A percentile compares a stretch with the other conserved stretches of the same genome.
Evolutionary conservation across 495 filamentous ascomycete species (phyloP).

Genomic region (Penicillium pulvis): DNA sequence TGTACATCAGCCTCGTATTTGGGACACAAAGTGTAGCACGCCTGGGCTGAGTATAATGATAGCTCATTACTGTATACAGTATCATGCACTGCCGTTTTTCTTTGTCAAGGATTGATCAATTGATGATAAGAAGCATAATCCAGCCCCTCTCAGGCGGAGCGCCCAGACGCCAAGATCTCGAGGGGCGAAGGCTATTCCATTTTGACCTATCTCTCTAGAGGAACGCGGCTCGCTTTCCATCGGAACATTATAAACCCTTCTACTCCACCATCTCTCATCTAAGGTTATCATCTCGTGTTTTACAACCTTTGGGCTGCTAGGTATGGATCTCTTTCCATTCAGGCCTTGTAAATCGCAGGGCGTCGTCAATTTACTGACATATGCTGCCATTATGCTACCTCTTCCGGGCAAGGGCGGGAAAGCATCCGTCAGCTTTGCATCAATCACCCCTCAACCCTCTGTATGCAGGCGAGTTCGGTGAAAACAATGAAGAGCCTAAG

Average conservation of each 20-base stretch:
- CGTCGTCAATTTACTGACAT: not conserved
- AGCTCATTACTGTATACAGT: constrained; percentile 5
- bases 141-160: constrained; percentile 7
- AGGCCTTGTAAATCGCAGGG: not conserved
- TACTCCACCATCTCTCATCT: not conserved
- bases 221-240: constrained; percentile 13
- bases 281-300: not conserved
- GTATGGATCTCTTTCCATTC: not conserved
- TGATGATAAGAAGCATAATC: constrained; percentile 10
- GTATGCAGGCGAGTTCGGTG: not conserved
- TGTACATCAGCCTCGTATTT: not conserved
- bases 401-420: not conserved
- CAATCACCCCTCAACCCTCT: too few relatives aligned
- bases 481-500: not conserved
- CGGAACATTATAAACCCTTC: not conserved
- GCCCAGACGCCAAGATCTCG: constrained; percentile 20
- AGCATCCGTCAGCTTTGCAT: not conserved
- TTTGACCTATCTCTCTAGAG: constrained; percentile 4
- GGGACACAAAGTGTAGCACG: not conserved
- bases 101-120: constrained; percentile 8
- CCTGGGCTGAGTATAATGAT: not conserved
- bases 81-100: not conserved
- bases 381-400: not conserved
- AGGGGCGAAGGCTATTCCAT: constrained; percentile 10
- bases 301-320: not conserved